phyloP scores from a whole-genome alignment of 805 yeast genomes.

The Dipodascopsis uninucleata region DNA sequence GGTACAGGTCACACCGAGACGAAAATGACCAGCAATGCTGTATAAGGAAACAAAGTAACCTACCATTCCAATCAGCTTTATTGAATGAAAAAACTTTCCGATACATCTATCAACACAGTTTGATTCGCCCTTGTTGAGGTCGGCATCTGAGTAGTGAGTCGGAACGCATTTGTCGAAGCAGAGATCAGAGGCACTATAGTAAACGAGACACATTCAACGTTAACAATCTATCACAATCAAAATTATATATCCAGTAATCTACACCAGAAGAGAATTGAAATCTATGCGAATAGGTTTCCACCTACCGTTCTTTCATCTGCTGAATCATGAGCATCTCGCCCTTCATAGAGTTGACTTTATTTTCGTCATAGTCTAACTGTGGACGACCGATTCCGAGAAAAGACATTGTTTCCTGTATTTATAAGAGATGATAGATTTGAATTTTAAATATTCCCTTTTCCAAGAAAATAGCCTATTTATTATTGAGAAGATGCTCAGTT shows the following conservation, averaged over 20 bases:
- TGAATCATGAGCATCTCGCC: conserved; percentile 27
- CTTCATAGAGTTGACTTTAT: conserved; percentile 18
- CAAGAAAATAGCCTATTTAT: conserved; percentile 1
- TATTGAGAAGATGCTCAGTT: background rate
- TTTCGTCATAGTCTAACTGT: conserved; percentile 22
- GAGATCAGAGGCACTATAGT: conserved; percentile 8
- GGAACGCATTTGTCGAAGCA: conserved; percentile 65
- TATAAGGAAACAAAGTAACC: conserved; percentile 2
- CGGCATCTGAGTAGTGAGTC: conserved; percentile 81
- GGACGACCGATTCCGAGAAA: conserved; percentile 30
- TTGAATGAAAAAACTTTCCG: conserved; percentile 61
- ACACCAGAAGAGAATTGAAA: background rate
- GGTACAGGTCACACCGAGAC: background rate
- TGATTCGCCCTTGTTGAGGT: conserved; percentile 77
- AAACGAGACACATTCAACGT: background rate
- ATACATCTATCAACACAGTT: conserved; percentile 85
- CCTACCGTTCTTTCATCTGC: conserved; percentile 24
- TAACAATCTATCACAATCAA: background rate
- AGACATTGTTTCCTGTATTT: conserved; percentile 28
- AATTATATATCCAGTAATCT: background rate
- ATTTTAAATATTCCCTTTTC: conserved; percentile 2
- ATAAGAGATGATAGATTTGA: background rate
- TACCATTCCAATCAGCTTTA: conserved; percentile 23
- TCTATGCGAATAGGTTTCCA: background rate
- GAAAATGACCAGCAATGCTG: background rate